Evolutionary conservation across 176 grass and related monocot genomes (phyloP).

Genomic region (Carex myosuroides): DNA sequence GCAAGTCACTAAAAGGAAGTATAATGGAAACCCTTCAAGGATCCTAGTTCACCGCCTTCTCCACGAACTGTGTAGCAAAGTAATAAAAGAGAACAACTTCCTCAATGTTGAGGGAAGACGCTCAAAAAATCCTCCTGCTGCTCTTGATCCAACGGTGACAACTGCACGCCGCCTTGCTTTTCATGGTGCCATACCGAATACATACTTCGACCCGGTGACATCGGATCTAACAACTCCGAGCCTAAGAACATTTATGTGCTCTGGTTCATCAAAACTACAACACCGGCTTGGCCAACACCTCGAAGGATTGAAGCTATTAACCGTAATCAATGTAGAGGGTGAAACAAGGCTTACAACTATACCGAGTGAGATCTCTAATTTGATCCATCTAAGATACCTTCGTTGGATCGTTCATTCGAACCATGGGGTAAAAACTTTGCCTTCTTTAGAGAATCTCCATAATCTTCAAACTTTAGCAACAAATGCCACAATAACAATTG

Average conservation of each 20-base stretch:
- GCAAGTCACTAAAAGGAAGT: constrained; percentile 24
- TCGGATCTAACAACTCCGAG: constrained; percentile 8
- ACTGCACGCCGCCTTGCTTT: constrained; percentile 19
- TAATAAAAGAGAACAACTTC: constrained; percentile 15
- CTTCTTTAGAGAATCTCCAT: constrained; percentile 19
- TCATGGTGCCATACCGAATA: constrained; percentile 17
- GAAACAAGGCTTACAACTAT: constrained; percentile 24
- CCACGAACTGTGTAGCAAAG: neutral
- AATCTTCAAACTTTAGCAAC: constrained; percentile 25
- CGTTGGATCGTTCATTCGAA: constrained; percentile 27
- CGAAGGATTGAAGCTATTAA: constrained; percentile 23
- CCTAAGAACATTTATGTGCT: constrained; percentile 21
- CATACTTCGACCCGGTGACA: constrained; percentile 8
- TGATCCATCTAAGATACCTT: constrained; percentile 27
- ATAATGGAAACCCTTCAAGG: constrained; percentile 15
- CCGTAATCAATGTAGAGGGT: constrained; percentile 25
- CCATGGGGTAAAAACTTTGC: constrained; percentile 14
- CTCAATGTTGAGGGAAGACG: neutral
- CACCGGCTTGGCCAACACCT: constrained; percentile 25
- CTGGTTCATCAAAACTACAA: constrained; percentile 18
- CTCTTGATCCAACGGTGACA: neutral
- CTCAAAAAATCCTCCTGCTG: neutral
- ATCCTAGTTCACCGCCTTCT: constrained; percentile 20
- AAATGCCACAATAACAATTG: constrained; percentile 18
- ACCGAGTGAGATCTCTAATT: constrained; percentile 20